Conservation (phyloP, 176 grass and related monocot species). For the Ananas comosus region DNA sequence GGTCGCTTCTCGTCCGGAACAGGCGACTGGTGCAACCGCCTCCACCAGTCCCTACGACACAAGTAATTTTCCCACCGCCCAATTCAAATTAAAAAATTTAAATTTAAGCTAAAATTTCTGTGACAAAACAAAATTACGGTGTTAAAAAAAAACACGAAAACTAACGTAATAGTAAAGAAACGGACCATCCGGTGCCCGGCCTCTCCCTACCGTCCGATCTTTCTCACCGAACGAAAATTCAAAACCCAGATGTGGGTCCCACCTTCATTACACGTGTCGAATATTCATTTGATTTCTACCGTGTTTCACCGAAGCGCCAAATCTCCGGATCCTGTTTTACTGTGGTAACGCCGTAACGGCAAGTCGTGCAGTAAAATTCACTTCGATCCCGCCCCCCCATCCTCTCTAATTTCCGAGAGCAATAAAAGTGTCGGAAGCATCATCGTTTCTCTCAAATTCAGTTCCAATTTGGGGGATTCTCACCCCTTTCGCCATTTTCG, state of each 20-base stretch:
- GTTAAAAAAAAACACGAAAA: too few relatives aligned
- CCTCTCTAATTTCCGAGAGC: background rate
- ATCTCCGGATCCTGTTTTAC: background rate
- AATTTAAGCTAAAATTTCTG: too few relatives aligned
- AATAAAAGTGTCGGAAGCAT: background rate
- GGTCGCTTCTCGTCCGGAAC: background rate
- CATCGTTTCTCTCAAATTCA: background rate
- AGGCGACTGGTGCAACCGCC: background rate
- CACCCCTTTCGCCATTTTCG: background rate
- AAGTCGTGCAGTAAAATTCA: background rate
- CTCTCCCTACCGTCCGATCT: too few relatives aligned
- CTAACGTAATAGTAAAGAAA: too few relatives aligned
- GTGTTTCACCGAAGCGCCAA: background rate
- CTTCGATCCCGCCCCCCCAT: too few relatives aligned
- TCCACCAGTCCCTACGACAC: background rate
- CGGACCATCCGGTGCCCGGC: too few relatives aligned
- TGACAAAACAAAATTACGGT: too few relatives aligned
- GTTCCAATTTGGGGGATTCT: slow-evolving; percentile 12
- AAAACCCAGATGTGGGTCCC: too few relatives aligned
- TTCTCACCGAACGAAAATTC: too few relatives aligned
- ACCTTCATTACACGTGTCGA: background rate
- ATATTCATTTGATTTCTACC: background rate
- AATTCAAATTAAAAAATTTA: too few relatives aligned
- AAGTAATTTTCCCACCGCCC: background rate
- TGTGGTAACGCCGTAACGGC: background rate